Conservation (phyloP, 441 rosid genomes). For the Raphanus hybrid region DNA sequence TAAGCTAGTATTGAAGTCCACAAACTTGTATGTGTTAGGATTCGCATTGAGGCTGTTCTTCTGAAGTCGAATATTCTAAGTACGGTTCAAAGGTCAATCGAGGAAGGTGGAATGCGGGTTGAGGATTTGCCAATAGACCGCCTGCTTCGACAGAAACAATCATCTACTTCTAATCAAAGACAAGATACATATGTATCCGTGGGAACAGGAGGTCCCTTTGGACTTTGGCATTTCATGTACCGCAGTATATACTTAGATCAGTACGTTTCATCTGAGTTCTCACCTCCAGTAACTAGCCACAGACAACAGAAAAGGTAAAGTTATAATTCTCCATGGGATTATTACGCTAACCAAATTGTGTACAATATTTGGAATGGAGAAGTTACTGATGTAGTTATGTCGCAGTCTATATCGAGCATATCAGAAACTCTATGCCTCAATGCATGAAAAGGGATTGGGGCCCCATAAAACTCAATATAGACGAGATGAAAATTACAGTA, state of each 20-base stretch:
- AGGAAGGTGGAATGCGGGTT: slow-evolving; percentile 93
- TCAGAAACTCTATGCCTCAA: slow-evolving; percentile 84
- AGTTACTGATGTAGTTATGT: slow-evolving; percentile 22
- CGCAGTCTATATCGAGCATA: slow-evolving; percentile 95
- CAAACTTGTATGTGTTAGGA: slow-evolving; percentile 49
- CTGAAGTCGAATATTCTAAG: slow-evolving; percentile 86
- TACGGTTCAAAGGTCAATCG: slow-evolving; percentile 82
- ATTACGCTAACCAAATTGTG: neutral
- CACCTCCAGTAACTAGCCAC: slow-evolving; percentile 76
- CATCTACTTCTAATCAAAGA: slow-evolving; percentile 50
- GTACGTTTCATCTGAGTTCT: slow-evolving; percentile 88
- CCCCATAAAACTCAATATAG: slow-evolving; percentile 97
- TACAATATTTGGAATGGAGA: neutral
- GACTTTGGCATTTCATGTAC: slow-evolving; percentile 97
- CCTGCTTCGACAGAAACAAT: slow-evolving; percentile 27
- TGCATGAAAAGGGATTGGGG: slow-evolving; percentile 86
- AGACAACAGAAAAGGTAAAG: slow-evolving; percentile 82
- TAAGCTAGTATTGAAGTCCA: slow-evolving; percentile 13
- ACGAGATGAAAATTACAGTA: slow-evolving; percentile 92
- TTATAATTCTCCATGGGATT: slow-evolving; percentile 23
- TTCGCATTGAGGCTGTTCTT: slow-evolving; percentile 78
- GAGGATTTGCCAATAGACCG: slow-evolving; percentile 83
- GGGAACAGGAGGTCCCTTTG: slow-evolving; percentile 91
- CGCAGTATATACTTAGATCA: slow-evolving; percentile 96
- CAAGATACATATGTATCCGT: slow-evolving; percentile 60